These are phyloP conservation scores for Myxozyma monticola DNA, from an alignment of 805 yeast species.

Conservation along the genomic window DNA sequence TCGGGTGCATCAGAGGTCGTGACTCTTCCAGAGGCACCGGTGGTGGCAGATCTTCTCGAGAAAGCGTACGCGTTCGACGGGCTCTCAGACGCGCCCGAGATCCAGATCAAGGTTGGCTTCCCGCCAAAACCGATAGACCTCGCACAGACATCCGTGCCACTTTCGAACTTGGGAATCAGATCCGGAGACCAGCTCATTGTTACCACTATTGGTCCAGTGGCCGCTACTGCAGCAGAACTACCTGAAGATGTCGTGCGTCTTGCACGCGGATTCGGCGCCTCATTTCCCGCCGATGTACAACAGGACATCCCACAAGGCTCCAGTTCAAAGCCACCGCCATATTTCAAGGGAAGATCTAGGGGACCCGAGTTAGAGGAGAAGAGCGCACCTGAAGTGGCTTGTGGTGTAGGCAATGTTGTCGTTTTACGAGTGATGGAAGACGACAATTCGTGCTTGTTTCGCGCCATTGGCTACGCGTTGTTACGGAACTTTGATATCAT, in stretches of 20 bases:
- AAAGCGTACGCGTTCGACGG: slow-evolving; percentile 21
- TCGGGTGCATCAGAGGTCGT: slow-evolving; percentile 39
- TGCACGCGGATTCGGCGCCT: too few relatives aligned
- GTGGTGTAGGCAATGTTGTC: slow-evolving; percentile 32
- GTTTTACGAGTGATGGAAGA: slow-evolving; percentile 64
- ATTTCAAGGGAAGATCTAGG: too few relatives aligned
- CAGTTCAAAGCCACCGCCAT: too few relatives aligned
- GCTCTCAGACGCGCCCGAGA: slow-evolving; percentile 33
- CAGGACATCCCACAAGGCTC: too few relatives aligned
- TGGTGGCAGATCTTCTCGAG: slow-evolving; percentile 39
- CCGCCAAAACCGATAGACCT: slow-evolving; percentile 56
- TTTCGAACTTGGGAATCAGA: slow-evolving; percentile 50
- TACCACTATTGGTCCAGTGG: slow-evolving; percentile 20
- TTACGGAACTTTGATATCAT: slow-evolving; percentile 48
- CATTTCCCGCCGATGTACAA: too few relatives aligned
- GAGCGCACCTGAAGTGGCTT: slow-evolving; percentile 24
- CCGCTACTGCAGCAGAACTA: background rate
- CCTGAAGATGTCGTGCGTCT: background rate
- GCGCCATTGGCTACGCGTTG: slow-evolving; percentile 58
- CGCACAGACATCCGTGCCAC: slow-evolving; percentile 28
- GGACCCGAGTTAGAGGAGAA: background rate
- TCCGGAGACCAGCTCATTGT: slow-evolving; percentile 61
- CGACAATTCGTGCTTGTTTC: slow-evolving; percentile 76
- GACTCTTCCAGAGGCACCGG: slow-evolving; percentile 43
- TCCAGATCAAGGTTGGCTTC: slow-evolving; percentile 50